Percentiles rank a stretch among this genome's conserved stretches.
Conservation (phyloP, 2,329 filamentous ascomycete genomes). For the Diatrype stigma region DNA sequence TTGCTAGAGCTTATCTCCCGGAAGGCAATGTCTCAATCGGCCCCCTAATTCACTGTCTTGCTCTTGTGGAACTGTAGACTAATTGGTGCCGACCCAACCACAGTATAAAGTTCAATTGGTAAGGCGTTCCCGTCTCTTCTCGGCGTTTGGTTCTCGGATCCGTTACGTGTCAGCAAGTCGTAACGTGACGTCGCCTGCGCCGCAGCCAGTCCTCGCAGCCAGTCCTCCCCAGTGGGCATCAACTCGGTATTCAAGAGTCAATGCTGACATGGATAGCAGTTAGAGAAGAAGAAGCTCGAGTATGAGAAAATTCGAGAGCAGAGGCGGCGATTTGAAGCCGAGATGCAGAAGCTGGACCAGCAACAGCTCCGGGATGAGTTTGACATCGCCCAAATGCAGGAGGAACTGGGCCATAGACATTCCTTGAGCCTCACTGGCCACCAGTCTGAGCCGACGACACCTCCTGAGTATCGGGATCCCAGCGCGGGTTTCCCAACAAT, state of each 20-base stretch:
- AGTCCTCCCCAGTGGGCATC: conserved; percentile 2
- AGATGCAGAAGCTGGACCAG: conserved; percentile 85
- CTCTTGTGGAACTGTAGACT: conserved; percentile 24
- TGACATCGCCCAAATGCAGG: conserved; percentile 80
- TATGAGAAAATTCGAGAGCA: conserved; percentile 89
- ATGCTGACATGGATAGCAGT: conserved; percentile 51
- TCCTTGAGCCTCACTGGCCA: conserved; percentile 58
- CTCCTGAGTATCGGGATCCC: conserved; percentile 82
- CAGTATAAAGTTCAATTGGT: conserved; percentile 63
- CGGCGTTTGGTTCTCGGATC: conserved; percentile 3
- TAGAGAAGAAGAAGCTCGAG: conserved; percentile 90
- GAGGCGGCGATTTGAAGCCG: conserved; percentile 82
- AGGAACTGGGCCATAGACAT: conserved; percentile 62
- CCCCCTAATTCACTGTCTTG: conserved; percentile 23
- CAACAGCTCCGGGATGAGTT: conserved; percentile 79
- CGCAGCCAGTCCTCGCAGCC: conserved; percentile 1
- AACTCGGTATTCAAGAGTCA: conserved; percentile 5
- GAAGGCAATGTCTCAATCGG: conserved; percentile 22
- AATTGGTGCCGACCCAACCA: conserved; percentile 20
- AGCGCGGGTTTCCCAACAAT: conserved; percentile 68
- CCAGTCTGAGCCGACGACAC: conserved; percentile 92
- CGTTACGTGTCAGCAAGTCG: conserved; percentile 3
- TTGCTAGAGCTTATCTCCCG: conserved; percentile 12
- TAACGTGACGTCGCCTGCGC: conserved; percentile 4
- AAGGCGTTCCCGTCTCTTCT: conserved; percentile 35